Percentiles rank a stretch among this genome's conserved stretches.
Conservation (phyloP, 2,329 filamentous ascomycete genomes). For the Lomentospora prolificans region DNA sequence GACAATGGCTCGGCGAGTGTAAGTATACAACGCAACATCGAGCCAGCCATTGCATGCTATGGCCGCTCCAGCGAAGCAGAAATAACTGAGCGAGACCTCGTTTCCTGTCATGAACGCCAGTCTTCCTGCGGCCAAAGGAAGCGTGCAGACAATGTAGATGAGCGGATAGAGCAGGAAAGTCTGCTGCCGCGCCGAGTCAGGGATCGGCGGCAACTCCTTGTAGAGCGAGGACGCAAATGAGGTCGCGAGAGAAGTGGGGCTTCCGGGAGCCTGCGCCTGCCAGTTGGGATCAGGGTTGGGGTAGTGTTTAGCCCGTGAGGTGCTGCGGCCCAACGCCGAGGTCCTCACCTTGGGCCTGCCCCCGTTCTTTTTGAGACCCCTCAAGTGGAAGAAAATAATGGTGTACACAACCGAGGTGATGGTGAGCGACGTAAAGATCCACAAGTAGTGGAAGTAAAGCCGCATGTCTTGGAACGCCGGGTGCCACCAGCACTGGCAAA, state of each 20-base stretch:
- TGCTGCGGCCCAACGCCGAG: constrained; percentile 12
- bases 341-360: constrained; percentile 7
- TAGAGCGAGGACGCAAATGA: constrained; percentile 16
- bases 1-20: constrained; percentile 41
- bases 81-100: constrained; percentile 40
- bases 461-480: constrained; percentile 42
- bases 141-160: constrained; percentile 60
- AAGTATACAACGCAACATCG: constrained; percentile 43
- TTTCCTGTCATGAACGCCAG: constrained; percentile 51
- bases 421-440: constrained; percentile 41
- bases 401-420: constrained; percentile 29
- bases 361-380: constrained; percentile 14
- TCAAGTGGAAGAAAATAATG: constrained; percentile 29
- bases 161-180: constrained; percentile 58
- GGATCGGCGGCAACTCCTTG: constrained; percentile 18
- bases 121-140: constrained; percentile 54
- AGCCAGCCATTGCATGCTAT: constrained; percentile 47
- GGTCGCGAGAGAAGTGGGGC: constrained; percentile 10
- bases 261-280: not conserved
- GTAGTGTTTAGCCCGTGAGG: constrained; percentile 8
- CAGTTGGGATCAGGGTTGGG: constrained; percentile 15
- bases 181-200: constrained; percentile 28
- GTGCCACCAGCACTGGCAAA: constrained; percentile 53
- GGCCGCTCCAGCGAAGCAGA: constrained; percentile 48
- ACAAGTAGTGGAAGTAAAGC: constrained; percentile 53